Percentiles rank a stretch among this genome's conserved stretches.
These are phyloP conservation scores for Pichia cephalocereana DNA, from an alignment of 805 yeast genomes.

Conservation along the genomic window DNA sequence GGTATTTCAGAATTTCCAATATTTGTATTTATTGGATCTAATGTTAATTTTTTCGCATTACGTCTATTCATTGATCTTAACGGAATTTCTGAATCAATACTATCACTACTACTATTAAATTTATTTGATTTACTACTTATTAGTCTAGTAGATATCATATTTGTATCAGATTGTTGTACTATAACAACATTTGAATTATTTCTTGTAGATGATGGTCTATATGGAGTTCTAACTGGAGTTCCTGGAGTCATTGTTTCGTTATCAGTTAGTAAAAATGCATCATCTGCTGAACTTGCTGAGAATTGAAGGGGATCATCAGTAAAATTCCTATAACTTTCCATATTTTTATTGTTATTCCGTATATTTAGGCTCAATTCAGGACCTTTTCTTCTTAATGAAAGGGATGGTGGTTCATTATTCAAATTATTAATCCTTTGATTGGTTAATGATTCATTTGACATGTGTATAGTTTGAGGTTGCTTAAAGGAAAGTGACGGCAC, in stretches of 20 bases:
- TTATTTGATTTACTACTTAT: neutral
- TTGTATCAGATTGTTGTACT: conserved; percentile 6
- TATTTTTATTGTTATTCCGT: neutral
- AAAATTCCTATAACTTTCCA: neutral
- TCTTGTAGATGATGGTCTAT: neutral
- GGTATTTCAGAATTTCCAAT: neutral
- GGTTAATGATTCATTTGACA: neutral
- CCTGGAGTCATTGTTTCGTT: neutral
- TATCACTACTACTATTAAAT: neutral
- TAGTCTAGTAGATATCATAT: conserved; percentile 9
- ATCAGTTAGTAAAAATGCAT: neutral
- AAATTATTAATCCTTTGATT: neutral
- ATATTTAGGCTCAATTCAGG: neutral
- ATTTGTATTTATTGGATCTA: conserved; percentile 17
- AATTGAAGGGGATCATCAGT: conserved; percentile 3
- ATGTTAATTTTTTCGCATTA: conserved; percentile 49
- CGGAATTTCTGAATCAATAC: neutral
- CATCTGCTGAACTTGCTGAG: conserved; percentile 8
- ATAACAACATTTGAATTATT: conserved; percentile 1
- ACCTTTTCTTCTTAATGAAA: neutral
- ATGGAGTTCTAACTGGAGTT: neutral
- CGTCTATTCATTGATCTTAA: conserved; percentile 42
- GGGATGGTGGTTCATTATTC: no score
- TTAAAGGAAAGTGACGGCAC: neutral
- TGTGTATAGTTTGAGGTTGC: neutral